Base-by-base conservation (phyloP, 148 eudicot species). In the Camellia japonica region DNA sequence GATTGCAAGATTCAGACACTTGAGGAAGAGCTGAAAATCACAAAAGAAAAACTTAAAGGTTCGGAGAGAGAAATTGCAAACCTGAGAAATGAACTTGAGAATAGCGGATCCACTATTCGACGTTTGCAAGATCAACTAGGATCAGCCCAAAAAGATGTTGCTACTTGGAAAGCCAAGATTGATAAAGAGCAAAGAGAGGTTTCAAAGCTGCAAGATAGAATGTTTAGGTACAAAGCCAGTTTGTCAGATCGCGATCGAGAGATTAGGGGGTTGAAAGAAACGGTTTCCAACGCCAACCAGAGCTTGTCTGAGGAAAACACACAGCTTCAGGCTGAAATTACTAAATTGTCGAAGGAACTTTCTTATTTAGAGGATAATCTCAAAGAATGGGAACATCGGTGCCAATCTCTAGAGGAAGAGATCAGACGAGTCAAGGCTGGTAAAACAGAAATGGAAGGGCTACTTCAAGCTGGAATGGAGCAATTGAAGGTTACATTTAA, bases 221-320 rank as follows among this genome's bases (percentile, higher is more conserved):
- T 94, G 10, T 84, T 80, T 18, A 93, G 98, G 80, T 95, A 95
- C 91, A 93, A 95, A 83, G 75, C 86, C 63, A 95, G 91, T 82
- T 80, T 95, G 49, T 84, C 88, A 6, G 97, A 91, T 75, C 88
- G 98, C n/a, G 98, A 95, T 74, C 86, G 81, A 74, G 98, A 95
- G 86, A 91, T 95, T 11, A 90, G 98, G 81, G 90, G 83, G 43
- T 71, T 95, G 79, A 91, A 85, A 80, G 98, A 90, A 76, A 75
- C 91, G 52, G 80, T 94, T 76, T 84, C 89, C 3, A 92, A 91
- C 43, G 90, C 93, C 60, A 90, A 83, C 86, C 88, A n/a, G 80
- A 84, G 55, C 72, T 82, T 87, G 66, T 85, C 89, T 4, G 92
- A 87, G 12, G 90, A 89, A 74, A 89, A 91, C 88, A 79, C 83